A percentile compares a stretch with the other conserved stretches of the same genome.
phyloP scores from a whole-genome alignment of 345 rosid species.

The Pistacia atlantica region DNA sequence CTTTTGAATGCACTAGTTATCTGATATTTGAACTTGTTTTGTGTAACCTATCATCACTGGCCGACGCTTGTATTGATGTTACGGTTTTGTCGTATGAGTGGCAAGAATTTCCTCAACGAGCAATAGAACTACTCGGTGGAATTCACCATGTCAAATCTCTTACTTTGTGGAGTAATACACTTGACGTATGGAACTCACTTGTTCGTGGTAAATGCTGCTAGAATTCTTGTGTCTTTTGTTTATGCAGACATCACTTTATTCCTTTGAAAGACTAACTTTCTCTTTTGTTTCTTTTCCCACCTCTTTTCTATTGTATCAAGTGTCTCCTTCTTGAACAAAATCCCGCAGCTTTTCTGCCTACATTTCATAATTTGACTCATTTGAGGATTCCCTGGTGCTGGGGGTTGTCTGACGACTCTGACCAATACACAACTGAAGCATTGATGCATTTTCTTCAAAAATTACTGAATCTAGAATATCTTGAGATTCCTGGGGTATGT shows the following conservation, averaged over 20 bases:
- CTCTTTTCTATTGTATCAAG: too few species aligned
- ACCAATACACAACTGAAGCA: too few species aligned
- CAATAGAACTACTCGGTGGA: not conserved
- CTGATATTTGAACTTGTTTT: constrained; percentile 1
- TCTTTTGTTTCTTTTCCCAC: too few species aligned
- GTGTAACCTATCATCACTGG: not conserved
- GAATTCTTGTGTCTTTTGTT: too few species aligned
- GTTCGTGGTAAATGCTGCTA: too few species aligned
- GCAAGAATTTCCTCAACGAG: not conserved
- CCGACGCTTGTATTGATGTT: not conserved
- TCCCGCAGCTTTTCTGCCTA: not conserved
- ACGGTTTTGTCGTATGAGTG: too few species aligned
- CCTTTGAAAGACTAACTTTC: too few species aligned
- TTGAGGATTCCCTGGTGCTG: not conserved
- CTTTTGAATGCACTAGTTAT: not conserved
- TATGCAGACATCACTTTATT: too few species aligned
- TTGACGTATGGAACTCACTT: not conserved
- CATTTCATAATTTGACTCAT: not conserved
- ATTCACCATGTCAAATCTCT: not conserved
- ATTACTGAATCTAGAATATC: not conserved
- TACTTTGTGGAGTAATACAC: not conserved
- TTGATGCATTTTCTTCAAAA: not conserved
- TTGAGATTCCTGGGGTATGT: not conserved
- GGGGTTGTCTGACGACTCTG: not conserved
- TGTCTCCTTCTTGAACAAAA: not conserved